A percentile compares a stretch with the other conserved stretches of the same genome.
Conservation (phyloP, 495 filamentous ascomycete genomes). For the Annulohypoxylon stygium region DNA sequence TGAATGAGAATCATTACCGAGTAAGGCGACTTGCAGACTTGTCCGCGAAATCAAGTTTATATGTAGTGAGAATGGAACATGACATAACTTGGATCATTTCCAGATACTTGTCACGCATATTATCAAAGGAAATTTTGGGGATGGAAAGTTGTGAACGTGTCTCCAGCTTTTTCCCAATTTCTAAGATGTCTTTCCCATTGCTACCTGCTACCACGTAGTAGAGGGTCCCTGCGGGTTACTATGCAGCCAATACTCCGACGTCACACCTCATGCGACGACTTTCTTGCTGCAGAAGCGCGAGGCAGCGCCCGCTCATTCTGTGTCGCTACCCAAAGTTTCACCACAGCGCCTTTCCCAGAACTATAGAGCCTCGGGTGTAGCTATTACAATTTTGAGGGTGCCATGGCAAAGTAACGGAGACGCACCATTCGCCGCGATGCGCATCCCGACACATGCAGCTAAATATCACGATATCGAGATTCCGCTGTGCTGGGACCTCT, state of each 20-base stretch:
- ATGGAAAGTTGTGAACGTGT: conserved; percentile 13
- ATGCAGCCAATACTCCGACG: conserved; percentile 46
- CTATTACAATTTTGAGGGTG: conserved; percentile 29
- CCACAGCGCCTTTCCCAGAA: conserved; percentile 28
- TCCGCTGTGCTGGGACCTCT: conserved; percentile 46
- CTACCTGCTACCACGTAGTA: conserved; percentile 32
- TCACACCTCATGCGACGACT: conserved; percentile 33
- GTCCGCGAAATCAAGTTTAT: conserved; percentile 32
- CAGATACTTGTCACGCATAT: conserved; percentile 19
- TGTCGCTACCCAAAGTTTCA: conserved; percentile 51
- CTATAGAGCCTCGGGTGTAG: conserved; percentile 37
- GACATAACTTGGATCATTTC: conserved; percentile 19
- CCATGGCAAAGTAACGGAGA: conserved; percentile 30
- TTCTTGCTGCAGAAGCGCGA: conserved; percentile 28
- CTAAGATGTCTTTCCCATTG: conserved; percentile 7
- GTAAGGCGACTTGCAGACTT: conserved; percentile 35
- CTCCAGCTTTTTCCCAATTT: conserved; percentile 7
- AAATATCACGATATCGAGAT: conserved; percentile 48
- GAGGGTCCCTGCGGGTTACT: conserved; percentile 36
- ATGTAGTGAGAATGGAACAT: conserved; percentile 17
- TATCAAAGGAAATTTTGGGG: conserved; percentile 10
- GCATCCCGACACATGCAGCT: conserved; percentile 43
- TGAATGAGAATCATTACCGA: conserved; percentile 35
- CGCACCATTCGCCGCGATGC: conserved; percentile 36
- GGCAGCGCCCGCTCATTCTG: conserved; percentile 24